Evolutionary conservation across 257 asterid genomes (phyloP).

Genomic region (Hygrophila difformis): DNA sequence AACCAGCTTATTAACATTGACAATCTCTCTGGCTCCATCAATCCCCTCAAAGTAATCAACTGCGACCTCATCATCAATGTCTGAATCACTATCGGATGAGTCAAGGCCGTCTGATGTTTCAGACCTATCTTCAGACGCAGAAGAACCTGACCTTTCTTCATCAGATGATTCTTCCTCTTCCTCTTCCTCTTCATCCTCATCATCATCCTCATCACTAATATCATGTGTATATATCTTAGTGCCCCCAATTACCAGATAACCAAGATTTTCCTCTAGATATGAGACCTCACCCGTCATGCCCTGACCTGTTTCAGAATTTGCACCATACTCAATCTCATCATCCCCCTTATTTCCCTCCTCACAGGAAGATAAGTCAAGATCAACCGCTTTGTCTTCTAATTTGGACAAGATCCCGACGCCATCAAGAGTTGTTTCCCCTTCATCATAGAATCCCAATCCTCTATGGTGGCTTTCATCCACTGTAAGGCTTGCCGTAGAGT

Average conservation of each 20-base stretch:
- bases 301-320: constrained; percentile 25
- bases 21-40: constrained; percentile 39
- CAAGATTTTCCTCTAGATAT: constrained; percentile 39
- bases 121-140: constrained; percentile 42
- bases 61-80: constrained; percentile 79
- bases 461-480: constrained; percentile 54
- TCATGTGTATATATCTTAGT: constrained; percentile 71
- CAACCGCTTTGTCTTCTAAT: constrained; percentile 41
- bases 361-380: constrained; percentile 27
- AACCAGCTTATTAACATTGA: constrained; percentile 52
- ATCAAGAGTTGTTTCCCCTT: constrained; percentile 30
- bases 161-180: constrained; percentile 33
- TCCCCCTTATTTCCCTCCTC: constrained; percentile 34
- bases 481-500: constrained; percentile 49
- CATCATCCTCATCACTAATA: constrained; percentile 48
- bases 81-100: constrained; percentile 52
- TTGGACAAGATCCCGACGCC: constrained; percentile 36
- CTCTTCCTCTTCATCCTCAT: no score
- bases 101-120: constrained; percentile 43
- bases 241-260: constrained; percentile 73
- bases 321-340: constrained; percentile 18
- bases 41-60: constrained; percentile 82
- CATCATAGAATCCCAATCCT: constrained; percentile 67
- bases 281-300: constrained; percentile 27
- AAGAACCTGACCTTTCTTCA: constrained; percentile 44